Evolutionary conservation across 768 basidiomycete species (phyloP), one percentile per base, ranked within the genome.

Genomic region (Collybia sordida): DNA sequence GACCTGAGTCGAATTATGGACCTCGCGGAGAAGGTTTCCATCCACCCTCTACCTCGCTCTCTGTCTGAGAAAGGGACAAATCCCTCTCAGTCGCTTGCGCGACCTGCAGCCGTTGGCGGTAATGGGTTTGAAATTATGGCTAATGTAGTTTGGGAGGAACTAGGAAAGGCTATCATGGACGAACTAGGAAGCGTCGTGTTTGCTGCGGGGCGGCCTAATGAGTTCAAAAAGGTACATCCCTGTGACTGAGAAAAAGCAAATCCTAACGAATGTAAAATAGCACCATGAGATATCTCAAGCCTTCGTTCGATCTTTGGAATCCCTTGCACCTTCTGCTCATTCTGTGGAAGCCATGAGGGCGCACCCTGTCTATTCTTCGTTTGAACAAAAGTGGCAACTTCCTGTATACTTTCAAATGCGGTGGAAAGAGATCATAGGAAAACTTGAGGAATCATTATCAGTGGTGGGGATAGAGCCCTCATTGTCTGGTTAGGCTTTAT

Each of bases 351-450:
- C 75, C 2, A 85, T 98, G 80, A 82, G 92, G 3, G 62, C 72
- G 3, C 89, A 93, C 64, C 80, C 84, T 0, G 73, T 84, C 3
- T 96, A 86, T 64, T 55, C 61, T 19, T 67, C 83, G 1, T 97
- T 98, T 62, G 82, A 88, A 61, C 78, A 81, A 52, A 80, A 93
- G 28, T 99, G 97, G 95, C 97, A 98, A 63, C 78, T 99, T 2
- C 90, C 93, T 1, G 89, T 98, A 7, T 98, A 98, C 64, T 98
- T 96, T 65, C 97, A 99, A 61, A 73, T 99, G 52, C 81, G 96
- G 38, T 96, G 95, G 93, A 97, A 97, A 68, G 96, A 97, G 61
- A 90, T 96, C 45, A 83, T 94, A 0, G 70, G 78, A 0, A 76
- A 73, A 43, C 69, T 97, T 14, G 97, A 99, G 69, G 85, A 86